These are phyloP conservation scores for Aureobasidium sp. DNA, from an alignment of 2,329 filamentous ascomycete species.

Conservation along the genomic window DNA sequence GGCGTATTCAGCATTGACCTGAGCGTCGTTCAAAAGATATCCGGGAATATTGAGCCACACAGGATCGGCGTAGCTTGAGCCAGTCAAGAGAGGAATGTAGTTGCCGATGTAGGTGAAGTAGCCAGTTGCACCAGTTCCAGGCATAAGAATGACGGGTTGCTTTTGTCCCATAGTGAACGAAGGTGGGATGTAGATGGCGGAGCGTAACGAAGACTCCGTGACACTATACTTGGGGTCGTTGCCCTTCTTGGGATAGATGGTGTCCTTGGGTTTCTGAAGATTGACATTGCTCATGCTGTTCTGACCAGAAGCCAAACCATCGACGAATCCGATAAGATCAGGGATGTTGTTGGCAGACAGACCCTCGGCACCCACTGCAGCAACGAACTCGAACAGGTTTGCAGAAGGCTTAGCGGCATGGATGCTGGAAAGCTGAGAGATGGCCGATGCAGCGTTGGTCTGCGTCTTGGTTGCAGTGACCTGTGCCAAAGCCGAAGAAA, in stretches of 20 bases:
- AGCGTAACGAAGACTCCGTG: slow-evolving; percentile 40
- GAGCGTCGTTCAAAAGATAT: slow-evolving; percentile 42
- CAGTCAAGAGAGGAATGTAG: slow-evolving; percentile 43
- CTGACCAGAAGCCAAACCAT: slow-evolving; percentile 22
- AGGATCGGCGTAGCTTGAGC: slow-evolving; percentile 40
- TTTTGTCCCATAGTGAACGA: slow-evolving; percentile 43
- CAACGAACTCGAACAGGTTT: slow-evolving; percentile 25
- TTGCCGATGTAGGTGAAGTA: slow-evolving; percentile 41
- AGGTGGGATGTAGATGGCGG: slow-evolving; percentile 47
- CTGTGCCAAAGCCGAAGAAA: slow-evolving; percentile 19
- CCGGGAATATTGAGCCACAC: slow-evolving; percentile 52
- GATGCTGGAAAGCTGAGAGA: slow-evolving; percentile 17
- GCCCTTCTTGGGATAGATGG: slow-evolving; percentile 34
- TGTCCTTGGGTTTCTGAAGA: slow-evolving; percentile 19
- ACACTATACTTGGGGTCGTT: slow-evolving; percentile 45
- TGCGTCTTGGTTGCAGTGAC: slow-evolving; percentile 25
- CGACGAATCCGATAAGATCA: slow-evolving; percentile 23
- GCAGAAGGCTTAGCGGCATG: slow-evolving; percentile 22
- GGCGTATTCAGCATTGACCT: slow-evolving; percentile 49
- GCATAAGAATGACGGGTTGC: slow-evolving; percentile 47
- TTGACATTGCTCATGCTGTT: slow-evolving; percentile 27
- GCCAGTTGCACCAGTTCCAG: slow-evolving; percentile 47
- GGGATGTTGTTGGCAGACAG: slow-evolving; percentile 20
- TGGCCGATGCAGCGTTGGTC: slow-evolving; percentile 22
- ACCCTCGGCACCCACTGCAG: slow-evolving; percentile 24